Evolutionary conservation across 2,329 filamentous ascomycete genomes (phyloP).

Genomic region (Diaporthe citri): DNA sequence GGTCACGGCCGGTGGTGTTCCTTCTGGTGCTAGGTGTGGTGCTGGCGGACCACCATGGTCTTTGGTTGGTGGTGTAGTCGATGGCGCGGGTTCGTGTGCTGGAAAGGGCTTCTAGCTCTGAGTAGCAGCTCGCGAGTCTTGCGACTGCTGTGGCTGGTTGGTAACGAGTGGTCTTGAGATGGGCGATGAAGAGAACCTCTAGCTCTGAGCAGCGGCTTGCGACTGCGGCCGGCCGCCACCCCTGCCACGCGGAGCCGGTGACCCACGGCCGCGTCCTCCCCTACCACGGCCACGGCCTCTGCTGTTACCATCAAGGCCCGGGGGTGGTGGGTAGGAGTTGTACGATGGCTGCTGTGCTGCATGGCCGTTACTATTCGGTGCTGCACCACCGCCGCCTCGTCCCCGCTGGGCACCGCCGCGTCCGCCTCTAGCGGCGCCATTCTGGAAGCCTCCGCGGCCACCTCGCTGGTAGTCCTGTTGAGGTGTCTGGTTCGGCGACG

Average conservation of each 20-base stretch:
- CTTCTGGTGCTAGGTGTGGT: neutral
- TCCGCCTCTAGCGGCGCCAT: conserved; percentile 48
- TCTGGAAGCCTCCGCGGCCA: conserved; percentile 34
- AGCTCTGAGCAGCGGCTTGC: conserved; percentile 37
- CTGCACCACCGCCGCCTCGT: conserved; percentile 42
- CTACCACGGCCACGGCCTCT: conserved; percentile 56
- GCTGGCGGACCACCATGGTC: neutral
- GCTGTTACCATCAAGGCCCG: conserved; percentile 65
- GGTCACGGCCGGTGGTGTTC: neutral
- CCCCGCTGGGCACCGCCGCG: conserved; percentile 42
- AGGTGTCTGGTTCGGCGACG: conserved; percentile 44
- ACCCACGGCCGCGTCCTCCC: conserved; percentile 43
- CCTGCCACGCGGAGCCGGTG: conserved; percentile 34
- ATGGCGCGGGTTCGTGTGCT: neutral
- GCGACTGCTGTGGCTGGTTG: conserved; percentile 32
- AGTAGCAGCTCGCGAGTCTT: conserved; percentile 10
- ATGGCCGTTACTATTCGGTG: conserved; percentile 36
- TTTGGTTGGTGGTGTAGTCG: conserved; percentile 4
- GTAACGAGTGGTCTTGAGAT: neutral
- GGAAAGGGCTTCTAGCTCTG: conserved; percentile 28
- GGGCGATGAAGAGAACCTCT: conserved; percentile 2
- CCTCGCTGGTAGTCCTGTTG: conserved; percentile 45
- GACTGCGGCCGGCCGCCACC: conserved; percentile 37
- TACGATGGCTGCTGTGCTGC: conserved; percentile 52
- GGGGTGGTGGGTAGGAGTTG: conserved; percentile 71